phyloP scores from a whole-genome alignment of 768 basidiomycete species.

The Piloderma croceum region DNA sequence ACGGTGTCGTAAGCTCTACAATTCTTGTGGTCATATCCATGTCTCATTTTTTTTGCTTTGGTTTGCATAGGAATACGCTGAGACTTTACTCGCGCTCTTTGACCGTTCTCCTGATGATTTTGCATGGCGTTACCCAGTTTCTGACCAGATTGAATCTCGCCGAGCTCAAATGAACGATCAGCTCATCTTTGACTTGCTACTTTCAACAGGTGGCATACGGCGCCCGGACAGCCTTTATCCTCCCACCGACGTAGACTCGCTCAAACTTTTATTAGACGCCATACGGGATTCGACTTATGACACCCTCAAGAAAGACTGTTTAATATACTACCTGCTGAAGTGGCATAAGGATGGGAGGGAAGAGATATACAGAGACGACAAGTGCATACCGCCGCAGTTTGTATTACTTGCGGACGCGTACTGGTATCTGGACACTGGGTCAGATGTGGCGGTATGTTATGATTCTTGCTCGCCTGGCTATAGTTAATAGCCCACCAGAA shows the following conservation, averaged over 20 bases:
- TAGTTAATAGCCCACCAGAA: constrained; percentile 34
- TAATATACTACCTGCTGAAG: constrained; percentile 77
- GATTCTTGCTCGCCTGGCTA: neutral
- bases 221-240: constrained; percentile 63
- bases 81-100: constrained; percentile 32
- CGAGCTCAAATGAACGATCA: constrained; percentile 55
- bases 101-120: constrained; percentile 47
- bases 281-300: constrained; percentile 65
- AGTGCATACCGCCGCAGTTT: constrained; percentile 73
- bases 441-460: constrained; percentile 53
- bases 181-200: constrained; percentile 71
- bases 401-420: constrained; percentile 75
- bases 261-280: constrained; percentile 54
- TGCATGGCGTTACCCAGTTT: constrained; percentile 51
- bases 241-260: constrained; percentile 47
- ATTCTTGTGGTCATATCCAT: too few relatives aligned
- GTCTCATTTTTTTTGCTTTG: too few relatives aligned
- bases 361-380: constrained; percentile 42
- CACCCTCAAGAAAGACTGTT: constrained; percentile 70
- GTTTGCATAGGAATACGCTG: too few relatives aligned
- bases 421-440: constrained; percentile 72
- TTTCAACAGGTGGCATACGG: constrained; percentile 56
- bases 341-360: constrained; percentile 68
- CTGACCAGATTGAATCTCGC: constrained; percentile 55
- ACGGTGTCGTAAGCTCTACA: too few relatives aligned